Percentiles rank a stretch among this genome's conserved stretches.
Evolutionary conservation across 768 basidiomycete genomes (phyloP).

Genomic region (Lanmaoa rubissima): DNA sequence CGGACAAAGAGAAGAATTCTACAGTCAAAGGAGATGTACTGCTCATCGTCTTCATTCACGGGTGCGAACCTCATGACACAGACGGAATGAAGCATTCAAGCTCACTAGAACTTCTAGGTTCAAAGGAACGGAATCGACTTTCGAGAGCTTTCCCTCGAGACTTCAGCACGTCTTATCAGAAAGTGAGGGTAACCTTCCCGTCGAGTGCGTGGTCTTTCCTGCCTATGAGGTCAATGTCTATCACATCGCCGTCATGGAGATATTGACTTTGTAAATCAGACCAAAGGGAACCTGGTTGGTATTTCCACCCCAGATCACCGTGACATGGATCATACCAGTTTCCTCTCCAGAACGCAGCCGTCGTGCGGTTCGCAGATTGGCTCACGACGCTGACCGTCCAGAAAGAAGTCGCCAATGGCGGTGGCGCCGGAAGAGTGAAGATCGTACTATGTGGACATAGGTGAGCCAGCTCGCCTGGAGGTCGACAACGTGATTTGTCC

Average conservation of each 20-base stretch:
- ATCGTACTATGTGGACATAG: conserved; percentile 91
- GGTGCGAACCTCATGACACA: conserved; percentile 41
- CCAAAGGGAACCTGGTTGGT: conserved; percentile 85
- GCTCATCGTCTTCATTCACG: conserved; percentile 77
- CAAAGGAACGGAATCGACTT: conserved; percentile 67
- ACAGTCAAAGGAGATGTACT: conserved; percentile 42
- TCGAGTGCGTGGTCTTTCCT: conserved; percentile 83
- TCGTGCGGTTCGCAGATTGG: conserved; percentile 89
- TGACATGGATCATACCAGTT: background rate
- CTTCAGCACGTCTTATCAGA: conserved; percentile 74
- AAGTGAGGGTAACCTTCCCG: conserved; percentile 50
- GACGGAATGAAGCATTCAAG: background rate
- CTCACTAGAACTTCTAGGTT: conserved; percentile 36
- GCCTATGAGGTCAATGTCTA: conserved; percentile 68
- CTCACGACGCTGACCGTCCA: conserved; percentile 86
- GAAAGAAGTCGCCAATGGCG: conserved; percentile 74
- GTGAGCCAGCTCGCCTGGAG: conserved; percentile 35
- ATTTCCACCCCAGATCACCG: background rate
- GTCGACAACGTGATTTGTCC: background rate
- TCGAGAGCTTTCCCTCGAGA: conserved; percentile 74
- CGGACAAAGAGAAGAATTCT: conserved; percentile 2
- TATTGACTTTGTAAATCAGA: conserved; percentile 44
- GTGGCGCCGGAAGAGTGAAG: conserved; percentile 69
- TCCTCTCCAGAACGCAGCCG: conserved; percentile 63
- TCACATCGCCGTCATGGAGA: background rate